Percentiles rank a stretch among this genome's conserved stretches.
Conservation (phyloP, 1,284 basidiomycete species). For the Marasmius sp. region DNA sequence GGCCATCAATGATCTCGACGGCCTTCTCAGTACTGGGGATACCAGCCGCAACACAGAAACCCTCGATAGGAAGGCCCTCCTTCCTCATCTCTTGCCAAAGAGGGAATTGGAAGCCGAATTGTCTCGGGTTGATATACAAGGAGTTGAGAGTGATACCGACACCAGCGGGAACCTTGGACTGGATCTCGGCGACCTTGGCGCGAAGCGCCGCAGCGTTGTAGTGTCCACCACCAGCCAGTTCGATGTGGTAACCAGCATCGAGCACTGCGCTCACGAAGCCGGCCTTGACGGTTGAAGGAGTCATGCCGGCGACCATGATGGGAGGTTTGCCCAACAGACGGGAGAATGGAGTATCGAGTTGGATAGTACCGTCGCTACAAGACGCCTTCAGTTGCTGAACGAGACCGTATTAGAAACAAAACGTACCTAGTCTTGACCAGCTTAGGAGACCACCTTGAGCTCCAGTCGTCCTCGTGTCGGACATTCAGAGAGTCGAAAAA, state of each 20-base stretch:
- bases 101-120: slow-evolving; percentile 96
- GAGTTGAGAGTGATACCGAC: slow-evolving; percentile 94
- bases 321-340: slow-evolving; percentile 94
- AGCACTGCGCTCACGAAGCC: slow-evolving; percentile 92
- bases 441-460: slow-evolving; percentile 81
- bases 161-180: slow-evolving; percentile 78
- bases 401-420: background rate
- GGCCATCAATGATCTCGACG: slow-evolving; percentile 83
- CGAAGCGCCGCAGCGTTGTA: slow-evolving; percentile 90
- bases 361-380: slow-evolving; percentile 80
- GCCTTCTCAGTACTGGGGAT: slow-evolving; percentile 94
- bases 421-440: slow-evolving; percentile 87
- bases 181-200: slow-evolving; percentile 88
- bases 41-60: slow-evolving; percentile 97
- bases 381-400: slow-evolving; percentile 8
- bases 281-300: slow-evolving; percentile 89
- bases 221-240: slow-evolving; percentile 97
- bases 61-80: slow-evolving; percentile 94
- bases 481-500: slow-evolving; percentile 72
- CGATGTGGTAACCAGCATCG: slow-evolving; percentile 93
- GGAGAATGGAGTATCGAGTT: slow-evolving; percentile 95
- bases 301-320: slow-evolving; percentile 99
- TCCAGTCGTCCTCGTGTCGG: slow-evolving; percentile 87
- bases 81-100: slow-evolving; percentile 97
- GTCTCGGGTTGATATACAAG: slow-evolving; percentile 97